A percentile compares a stretch with the other conserved stretches of the same genome.
These are phyloP conservation scores for Mycena capillaripes DNA, from an alignment of 768 basidiomycete species.

Conservation along the genomic window DNA sequence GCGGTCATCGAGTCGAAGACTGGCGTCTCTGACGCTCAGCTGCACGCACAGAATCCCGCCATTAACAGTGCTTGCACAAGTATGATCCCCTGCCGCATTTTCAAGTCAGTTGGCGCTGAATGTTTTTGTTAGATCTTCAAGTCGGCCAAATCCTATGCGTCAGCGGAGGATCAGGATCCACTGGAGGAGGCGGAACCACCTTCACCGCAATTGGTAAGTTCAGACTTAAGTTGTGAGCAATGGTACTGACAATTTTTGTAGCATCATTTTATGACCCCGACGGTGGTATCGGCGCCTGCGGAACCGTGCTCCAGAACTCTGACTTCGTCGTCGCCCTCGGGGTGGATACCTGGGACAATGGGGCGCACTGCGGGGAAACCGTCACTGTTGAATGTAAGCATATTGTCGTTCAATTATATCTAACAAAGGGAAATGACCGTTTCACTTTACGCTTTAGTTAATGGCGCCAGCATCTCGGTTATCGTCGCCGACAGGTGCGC, in stretches of 20 bases:
- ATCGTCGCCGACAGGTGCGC: slow-evolving; percentile 1
- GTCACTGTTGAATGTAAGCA: too few species aligned
- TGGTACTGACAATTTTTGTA: neutral
- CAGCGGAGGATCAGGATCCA: neutral
- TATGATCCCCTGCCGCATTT: neutral
- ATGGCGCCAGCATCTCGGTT: neutral
- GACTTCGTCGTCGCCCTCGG: neutral
- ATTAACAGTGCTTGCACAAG: slow-evolving; percentile 16
- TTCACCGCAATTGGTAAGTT: slow-evolving; percentile 13
- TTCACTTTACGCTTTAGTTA: neutral
- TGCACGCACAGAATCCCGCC: too few species aligned
- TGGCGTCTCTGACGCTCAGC: too few species aligned
- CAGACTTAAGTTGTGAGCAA: neutral
- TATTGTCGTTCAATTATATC: too few species aligned
- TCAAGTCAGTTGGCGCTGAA: neutral
- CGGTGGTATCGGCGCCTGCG: too few species aligned
- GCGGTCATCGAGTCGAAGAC: too few species aligned
- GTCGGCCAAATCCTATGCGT: neutral
- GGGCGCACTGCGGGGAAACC: neutral
- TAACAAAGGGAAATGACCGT: too few species aligned
- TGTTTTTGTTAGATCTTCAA: neutral
- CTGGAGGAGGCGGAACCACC: neutral
- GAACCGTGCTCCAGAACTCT: neutral
- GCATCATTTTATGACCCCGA: neutral
- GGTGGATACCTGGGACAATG: neutral